A percentile compares a stretch with the other conserved stretches of the same genome.
Conservation (phyloP, 2,329 filamentous ascomycete genomes). For the Trichophyton verrucosum region DNA sequence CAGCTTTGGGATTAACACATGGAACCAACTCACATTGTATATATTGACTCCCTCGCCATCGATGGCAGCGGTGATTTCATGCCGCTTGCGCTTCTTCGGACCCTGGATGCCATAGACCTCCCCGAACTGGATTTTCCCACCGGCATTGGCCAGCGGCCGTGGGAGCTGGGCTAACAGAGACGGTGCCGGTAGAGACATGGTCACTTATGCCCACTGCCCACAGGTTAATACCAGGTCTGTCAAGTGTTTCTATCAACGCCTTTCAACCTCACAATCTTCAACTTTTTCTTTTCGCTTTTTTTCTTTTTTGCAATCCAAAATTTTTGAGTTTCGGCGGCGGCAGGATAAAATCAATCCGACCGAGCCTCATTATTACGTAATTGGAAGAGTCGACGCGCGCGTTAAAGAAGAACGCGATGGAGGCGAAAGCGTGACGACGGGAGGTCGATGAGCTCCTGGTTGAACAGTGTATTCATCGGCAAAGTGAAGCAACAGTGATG, state of each 20-base stretch:
- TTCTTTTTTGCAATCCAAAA: slow-evolving; percentile 3
- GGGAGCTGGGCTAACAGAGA: slow-evolving; percentile 36
- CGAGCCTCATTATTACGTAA: background rate
- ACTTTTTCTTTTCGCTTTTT: background rate
- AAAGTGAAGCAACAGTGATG: background rate
- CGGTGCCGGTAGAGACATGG: slow-evolving; percentile 35
- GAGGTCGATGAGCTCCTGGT: too few species aligned
- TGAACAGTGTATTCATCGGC: too few species aligned
- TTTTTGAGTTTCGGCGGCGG: background rate
- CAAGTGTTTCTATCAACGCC: background rate
- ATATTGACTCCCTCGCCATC: slow-evolving; percentile 51
- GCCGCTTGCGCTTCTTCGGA: slow-evolving; percentile 48
- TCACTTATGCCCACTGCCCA: background rate
- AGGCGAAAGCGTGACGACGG: background rate
- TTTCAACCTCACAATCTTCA: background rate
- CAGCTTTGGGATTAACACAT: background rate
- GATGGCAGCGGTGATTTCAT: slow-evolving; percentile 47
- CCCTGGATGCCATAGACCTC: slow-evolving; percentile 43
- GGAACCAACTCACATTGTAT: slow-evolving; percentile 42
- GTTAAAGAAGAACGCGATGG: background rate
- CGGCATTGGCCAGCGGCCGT: slow-evolving; percentile 28
- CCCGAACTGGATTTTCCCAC: slow-evolving; percentile 30
- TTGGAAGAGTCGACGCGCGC: background rate
- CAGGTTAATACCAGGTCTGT: background rate
- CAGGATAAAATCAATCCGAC: background rate